Evolutionary conservation across 306 rosid genomes (phyloP), one percentile per base, ranked within the genome.

Genomic region (Ziziphus jujuba): DNA sequence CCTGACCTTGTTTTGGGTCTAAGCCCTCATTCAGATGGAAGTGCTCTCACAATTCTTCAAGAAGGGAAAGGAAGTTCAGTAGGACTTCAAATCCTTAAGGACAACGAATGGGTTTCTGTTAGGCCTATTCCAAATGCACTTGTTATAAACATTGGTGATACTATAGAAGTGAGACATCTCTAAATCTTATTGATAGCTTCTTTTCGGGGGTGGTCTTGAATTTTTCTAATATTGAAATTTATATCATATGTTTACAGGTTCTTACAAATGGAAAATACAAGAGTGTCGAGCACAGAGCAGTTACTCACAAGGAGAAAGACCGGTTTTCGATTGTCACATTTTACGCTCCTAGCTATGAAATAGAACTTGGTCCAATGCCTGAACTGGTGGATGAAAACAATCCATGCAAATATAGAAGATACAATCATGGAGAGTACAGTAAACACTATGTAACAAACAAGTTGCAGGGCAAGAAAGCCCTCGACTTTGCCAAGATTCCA

Each of bases 11-110:
- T 88, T 63, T 75, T 95, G 71, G 99, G 99, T 19, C 84, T 95
- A 48, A 95, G 99, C 63, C 97, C 99, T 24, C 97, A 95, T 81
- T 95, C 99, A 40, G 99, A 95, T 80, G 99, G 97, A 72, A 95
- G 97, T 76, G 99, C 95, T 33, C 86, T 95, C 50, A 90, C 99
- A 80, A 95, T 90, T 53, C 80, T 95, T 67, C 99, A 95, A 66
- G 97, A 95, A 76, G 85, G 92, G 61, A 86, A 84, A 56, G 88
- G 87, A 67, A 84, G 81, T 79, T 75, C 96, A 10, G 83, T 87
- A 59, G 97, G 99, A 28, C 97, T 95, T 62, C 99, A 95, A 55
- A 88, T 95, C 73, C 87, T 87, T 44, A 88, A 84, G 56, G 85
- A 88, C 69, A 58, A 70, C 59, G 64, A 25, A 48, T 95, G 99